These are phyloP conservation scores for Axilococcus clingmanii DNA, from an alignment of 139 green algal genomes.

Conservation along the genomic window DNA sequence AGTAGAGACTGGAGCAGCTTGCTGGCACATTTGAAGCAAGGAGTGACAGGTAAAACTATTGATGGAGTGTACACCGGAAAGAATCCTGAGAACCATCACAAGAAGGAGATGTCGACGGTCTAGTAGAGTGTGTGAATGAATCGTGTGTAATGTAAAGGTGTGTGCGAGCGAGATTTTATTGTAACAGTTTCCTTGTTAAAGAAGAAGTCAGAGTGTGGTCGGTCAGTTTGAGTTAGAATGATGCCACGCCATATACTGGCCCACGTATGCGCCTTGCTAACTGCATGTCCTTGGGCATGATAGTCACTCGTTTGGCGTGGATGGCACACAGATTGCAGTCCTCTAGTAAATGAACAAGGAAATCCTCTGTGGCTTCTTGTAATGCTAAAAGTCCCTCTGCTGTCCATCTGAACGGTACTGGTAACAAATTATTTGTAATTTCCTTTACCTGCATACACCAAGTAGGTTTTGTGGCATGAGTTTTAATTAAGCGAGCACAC, in stretches of 20 bases:
- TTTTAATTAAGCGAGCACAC: background rate
- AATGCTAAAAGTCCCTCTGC: conserved; percentile 83
- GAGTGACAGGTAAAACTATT: conserved; percentile 65
- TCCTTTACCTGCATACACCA: too few relatives aligned
- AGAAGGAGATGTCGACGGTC: background rate
- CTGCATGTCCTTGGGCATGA: conserved; percentile 94
- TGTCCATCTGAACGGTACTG: conserved; percentile 91
- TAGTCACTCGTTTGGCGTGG: conserved; percentile 88
- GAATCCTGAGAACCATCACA: conserved; percentile 26
- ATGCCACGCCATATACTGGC: conserved; percentile 62
- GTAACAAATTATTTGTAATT: conserved; percentile 83
- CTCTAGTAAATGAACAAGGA: conserved; percentile 89
- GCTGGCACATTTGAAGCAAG: conserved; percentile 32
- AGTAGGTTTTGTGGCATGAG: too few relatives aligned
- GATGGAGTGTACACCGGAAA: conserved; percentile 54
- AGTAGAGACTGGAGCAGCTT: conserved; percentile 35
- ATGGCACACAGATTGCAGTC: conserved; percentile 93
- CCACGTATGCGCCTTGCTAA: conserved; percentile 78
- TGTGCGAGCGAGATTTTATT: conserved; percentile 2
- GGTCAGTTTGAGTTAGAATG: too few relatives aligned
- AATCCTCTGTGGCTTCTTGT: conserved; percentile 93
- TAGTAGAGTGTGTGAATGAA: too few relatives aligned
- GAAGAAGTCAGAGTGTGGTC: background rate
- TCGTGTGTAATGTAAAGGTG: background rate
- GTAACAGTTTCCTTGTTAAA: background rate